These are phyloP conservation scores for Aureobasidium sp. DNA, from an alignment of 2,329 filamentous ascomycete genomes.

Conservation along the genomic window DNA sequence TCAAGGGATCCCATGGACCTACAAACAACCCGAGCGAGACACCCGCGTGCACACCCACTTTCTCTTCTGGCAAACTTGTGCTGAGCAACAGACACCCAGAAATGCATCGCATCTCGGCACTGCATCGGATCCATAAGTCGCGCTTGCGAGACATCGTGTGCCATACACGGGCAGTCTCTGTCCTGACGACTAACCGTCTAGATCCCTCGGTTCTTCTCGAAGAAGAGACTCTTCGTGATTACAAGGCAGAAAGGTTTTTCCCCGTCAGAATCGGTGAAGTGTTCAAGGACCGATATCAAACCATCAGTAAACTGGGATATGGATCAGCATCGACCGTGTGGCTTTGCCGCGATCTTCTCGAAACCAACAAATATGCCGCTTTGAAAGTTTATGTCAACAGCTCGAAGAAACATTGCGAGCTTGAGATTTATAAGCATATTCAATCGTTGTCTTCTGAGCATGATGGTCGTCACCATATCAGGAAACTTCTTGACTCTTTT, in stretches of 20 bases:
- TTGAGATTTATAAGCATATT: conserved; percentile 25
- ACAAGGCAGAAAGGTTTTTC: conserved; percentile 28
- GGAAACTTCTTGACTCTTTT: conserved; percentile 30
- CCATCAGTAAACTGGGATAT: conserved; percentile 37
- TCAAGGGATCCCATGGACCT: not conserved
- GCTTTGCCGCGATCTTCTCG: conserved; percentile 31
- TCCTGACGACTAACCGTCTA: not conserved
- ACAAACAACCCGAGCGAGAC: not conserved
- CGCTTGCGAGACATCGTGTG: not conserved
- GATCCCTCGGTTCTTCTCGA: conserved; percentile 16
- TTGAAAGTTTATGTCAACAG: conserved; percentile 30
- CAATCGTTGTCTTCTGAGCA: conserved; percentile 20
- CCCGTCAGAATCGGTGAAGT: conserved; percentile 30
- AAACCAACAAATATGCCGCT: conserved; percentile 22
- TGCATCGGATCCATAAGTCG: not conserved
- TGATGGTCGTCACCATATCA: conserved; percentile 24
- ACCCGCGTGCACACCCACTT: not conserved
- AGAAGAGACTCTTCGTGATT: conserved; percentile 22
- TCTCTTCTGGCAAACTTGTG: not conserved
- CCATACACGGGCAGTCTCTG: not conserved
- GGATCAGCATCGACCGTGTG: conserved; percentile 36
- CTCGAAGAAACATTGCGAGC: conserved; percentile 24
- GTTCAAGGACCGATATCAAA: conserved; percentile 27
- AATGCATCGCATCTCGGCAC: not conserved
- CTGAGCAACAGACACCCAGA: not conserved